Percentiles rank a stretch among this genome's conserved stretches.
Evolutionary conservation across 208 protist genomes (phyloP).

Genomic region (Trypanosoma melophagium): DNA sequence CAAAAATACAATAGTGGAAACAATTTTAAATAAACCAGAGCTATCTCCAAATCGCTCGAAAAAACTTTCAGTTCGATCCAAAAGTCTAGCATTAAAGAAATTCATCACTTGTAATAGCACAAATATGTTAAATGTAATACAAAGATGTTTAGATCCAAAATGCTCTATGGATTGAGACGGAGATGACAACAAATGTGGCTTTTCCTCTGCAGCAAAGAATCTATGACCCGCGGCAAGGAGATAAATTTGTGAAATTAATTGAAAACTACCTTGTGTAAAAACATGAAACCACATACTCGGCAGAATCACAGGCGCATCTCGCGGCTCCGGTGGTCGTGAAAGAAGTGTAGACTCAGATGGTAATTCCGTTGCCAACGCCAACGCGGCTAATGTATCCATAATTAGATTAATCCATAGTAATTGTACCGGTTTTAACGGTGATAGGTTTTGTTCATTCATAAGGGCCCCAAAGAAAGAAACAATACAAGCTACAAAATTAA

Average conservation of each 20-base stretch:
- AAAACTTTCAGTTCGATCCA: slow-evolving; percentile 53
- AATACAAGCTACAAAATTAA: slow-evolving; percentile 92
- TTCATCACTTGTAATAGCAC: slow-evolving; percentile 90
- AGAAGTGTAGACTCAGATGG: slow-evolving; percentile 72
- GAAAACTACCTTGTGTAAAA: slow-evolving; percentile 68
- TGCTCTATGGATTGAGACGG: slow-evolving; percentile 1
- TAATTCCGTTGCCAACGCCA: slow-evolving; percentile 90
- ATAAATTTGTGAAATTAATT: slow-evolving; percentile 68
- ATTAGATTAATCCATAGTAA: slow-evolving; percentile 94
- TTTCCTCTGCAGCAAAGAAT: slow-evolving; percentile 17
- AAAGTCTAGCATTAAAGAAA: slow-evolving; percentile 86
- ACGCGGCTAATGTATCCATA: slow-evolving; percentile 92
- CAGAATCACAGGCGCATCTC: slow-evolving; percentile 84
- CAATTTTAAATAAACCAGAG: slow-evolving; percentile 59
- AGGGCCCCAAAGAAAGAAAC: slow-evolving; percentile 92
- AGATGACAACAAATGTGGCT: background rate
- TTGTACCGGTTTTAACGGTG: slow-evolving; percentile 90
- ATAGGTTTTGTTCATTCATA: slow-evolving; percentile 70
- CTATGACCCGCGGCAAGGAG: slow-evolving; percentile 46
- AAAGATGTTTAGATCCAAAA: slow-evolving; percentile 64
- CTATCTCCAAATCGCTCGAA: slow-evolving; percentile 62
- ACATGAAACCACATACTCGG: slow-evolving; percentile 92
- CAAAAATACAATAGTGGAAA: slow-evolving; percentile 50
- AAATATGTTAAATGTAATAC: slow-evolving; percentile 86
- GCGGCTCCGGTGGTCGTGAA: slow-evolving; percentile 71